Evolutionary conservation across 1,284 basidiomycete genomes (phyloP), one percentile per base, ranked within the genome.

Genomic region (Athelia sp.): DNA sequence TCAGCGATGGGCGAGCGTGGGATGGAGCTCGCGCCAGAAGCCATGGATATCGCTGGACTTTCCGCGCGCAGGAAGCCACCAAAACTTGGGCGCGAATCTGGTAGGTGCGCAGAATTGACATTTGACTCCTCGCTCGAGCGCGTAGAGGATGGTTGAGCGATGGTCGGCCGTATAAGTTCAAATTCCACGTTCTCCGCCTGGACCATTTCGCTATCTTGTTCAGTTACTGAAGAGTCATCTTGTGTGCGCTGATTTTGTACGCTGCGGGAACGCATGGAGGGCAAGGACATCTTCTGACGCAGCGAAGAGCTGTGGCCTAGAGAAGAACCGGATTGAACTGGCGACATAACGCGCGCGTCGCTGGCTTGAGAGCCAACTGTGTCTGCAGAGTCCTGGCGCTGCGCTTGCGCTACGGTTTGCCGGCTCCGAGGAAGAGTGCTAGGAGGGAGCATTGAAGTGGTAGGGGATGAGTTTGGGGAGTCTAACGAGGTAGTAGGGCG

Each of bases 161-260:
- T 57, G 11, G 69, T 73, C 0, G 87, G 87, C 21, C 76, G 73
- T 36, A 90, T 73, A 19, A 90, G 75, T 66, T 90, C 86, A 56
- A 90, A 90, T 58, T 90, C 87, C 71, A 82, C 84, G 57, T 90
- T 83, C 58, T 87, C 70, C 10, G 90, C 82, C 50, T 89, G 86
- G 4, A 90, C 74, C 1, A 68, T 77, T 54, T 78, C 71, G 31
- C 69, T 66, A 19, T 71, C 67, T 15, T 55, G 54, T 6, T 58
- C 59, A 52, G 46, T 2, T 45, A 50, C 43, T 21, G 64, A 49
- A n/a, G n/a, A n/a, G n/a, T n/a, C n/a, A 53, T 65, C 21, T 59
- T 65, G 61, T 51, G 69, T 43, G 35, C 64, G 32, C n/a, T 11
- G 32, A 34, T 11, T 34, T n/a, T 34, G 32, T 11, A 34, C n/a